Base-by-base conservation (phyloP, 2,329 filamentous ascomycete genomes). In the Pseudogymnoascus sp. region DNA sequence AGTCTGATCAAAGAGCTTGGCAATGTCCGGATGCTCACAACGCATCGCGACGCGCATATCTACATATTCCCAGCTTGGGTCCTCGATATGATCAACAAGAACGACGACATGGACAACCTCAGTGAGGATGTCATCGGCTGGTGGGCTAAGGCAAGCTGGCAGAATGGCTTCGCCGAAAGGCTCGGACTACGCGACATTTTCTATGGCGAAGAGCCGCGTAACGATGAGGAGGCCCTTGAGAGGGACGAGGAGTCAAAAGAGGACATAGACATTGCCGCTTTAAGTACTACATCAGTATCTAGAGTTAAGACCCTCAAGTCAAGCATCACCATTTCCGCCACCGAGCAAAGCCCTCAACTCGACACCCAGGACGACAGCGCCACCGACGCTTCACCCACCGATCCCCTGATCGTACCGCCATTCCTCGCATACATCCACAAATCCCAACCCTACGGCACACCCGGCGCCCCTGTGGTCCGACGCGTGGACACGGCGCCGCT, bases 141-240 rank as follows among this genome's bases (percentile, higher is more conserved):
- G 89, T 96, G 93, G 92, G 91, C 93, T 35, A 97, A 97, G 74
- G 87, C 93, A 0, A 87, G 87, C 63, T 99, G 95, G 95, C 93
- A 97, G 75, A 80, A 83, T 2, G 90, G 91, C 0, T 79, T 97
- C 2, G 85, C 84, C 0, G 85, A 89, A 61, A 97, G 96, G 75
- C 81, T 97, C 7, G 84, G 87, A 1, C 78, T 96, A 62, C 78
- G 83, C 60, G 80, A 87, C 50, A 83, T 93, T 3, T 80, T 95
- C 60, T 79, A 82, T 13, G 78, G 73, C 64, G 73, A 74, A 62
- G 68, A 74, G 8, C 71, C 76, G 0, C 75, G 76, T 13, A 74
- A 77, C n/a, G 77, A 76, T 40, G 70, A 73, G 44, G 71, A 71
- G 31, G 70, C 67, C 38, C 65, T 71, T 11, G 65, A 71, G 13